phyloP scores from a whole-genome alignment of 2,329 filamentous ascomycete species.

The Ophiostoma tasmaniense region DNA sequence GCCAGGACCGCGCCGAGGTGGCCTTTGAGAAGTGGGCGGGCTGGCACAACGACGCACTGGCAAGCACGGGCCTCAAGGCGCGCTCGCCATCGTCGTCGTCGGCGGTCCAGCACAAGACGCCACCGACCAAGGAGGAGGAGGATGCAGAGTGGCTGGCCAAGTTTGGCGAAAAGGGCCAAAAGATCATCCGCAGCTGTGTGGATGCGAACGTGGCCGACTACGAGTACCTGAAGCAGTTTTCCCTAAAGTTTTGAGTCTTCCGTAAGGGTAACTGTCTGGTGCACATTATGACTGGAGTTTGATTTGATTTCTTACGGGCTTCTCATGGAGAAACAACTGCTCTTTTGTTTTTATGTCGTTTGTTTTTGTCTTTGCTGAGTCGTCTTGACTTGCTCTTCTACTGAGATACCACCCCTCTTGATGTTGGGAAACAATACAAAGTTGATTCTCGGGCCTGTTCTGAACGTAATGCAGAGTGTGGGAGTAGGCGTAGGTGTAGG shows the following conservation, averaged over 20 bases:
- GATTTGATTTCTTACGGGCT: not conserved
- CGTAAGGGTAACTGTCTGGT: not conserved
- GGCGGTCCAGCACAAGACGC: constrained; percentile 34
- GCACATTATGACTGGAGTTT: not conserved
- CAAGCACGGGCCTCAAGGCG: constrained; percentile 67
- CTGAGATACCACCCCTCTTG: constrained; percentile 2
- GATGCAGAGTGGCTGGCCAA: constrained; percentile 65
- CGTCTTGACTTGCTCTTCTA: not conserved
- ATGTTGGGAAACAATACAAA: not conserved
- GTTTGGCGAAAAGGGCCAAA: constrained; percentile 62
- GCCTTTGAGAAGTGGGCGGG: constrained; percentile 96
- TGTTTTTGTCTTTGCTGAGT: not conserved
- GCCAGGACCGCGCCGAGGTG: constrained; percentile 57
- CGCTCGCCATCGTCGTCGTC: constrained; percentile 39
- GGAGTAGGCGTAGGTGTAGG: not conserved
- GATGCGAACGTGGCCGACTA: constrained; percentile 66
- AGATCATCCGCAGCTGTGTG: constrained; percentile 61
- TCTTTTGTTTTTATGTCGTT: not conserved
- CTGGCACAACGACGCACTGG: constrained; percentile 90
- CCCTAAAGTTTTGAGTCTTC: constrained; percentile 46
- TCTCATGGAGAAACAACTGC: not conserved
- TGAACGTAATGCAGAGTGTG: not conserved
- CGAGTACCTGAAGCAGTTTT: constrained; percentile 74
- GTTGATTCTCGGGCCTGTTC: not conserved
- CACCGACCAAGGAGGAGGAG: constrained; percentile 47